Conservation (phyloP, 805 yeast genomes). For the Sugiyamaella valdiviana region DNA sequence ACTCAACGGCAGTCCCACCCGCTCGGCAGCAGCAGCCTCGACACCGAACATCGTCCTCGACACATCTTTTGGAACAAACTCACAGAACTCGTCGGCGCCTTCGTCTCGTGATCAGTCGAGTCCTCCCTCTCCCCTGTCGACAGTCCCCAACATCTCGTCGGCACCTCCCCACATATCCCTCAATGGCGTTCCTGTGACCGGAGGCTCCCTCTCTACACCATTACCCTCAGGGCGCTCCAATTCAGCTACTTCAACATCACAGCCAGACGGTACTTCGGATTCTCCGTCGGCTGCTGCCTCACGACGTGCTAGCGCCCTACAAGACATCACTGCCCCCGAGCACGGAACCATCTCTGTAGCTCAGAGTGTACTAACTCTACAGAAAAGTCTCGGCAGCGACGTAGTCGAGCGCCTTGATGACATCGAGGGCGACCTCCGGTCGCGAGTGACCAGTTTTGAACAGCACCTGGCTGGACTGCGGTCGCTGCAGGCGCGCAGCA, state of each 20-base stretch:
- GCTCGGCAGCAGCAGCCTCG: neutral
- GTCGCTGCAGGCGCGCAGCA: slow-evolving; percentile 20
- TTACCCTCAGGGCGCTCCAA: too few relatives aligned
- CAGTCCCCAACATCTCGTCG: neutral
- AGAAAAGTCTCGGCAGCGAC: slow-evolving; percentile 16
- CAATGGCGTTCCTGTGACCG: neutral
- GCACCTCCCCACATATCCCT: neutral
- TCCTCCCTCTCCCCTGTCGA: neutral
- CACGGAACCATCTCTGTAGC: slow-evolving; percentile 5
- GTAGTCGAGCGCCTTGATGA: slow-evolving; percentile 15
- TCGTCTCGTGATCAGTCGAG: neutral
- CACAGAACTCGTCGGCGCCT: neutral
- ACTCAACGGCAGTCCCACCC: neutral
- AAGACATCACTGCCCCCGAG: neutral
- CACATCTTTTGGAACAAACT: neutral
- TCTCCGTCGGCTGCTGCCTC: too few relatives aligned
- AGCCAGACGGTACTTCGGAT: too few relatives aligned
- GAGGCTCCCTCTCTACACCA: neutral
- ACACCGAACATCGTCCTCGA: neutral
- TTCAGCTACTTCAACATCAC: too few relatives aligned
- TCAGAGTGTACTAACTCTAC: slow-evolving; percentile 14
- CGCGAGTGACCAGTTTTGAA: slow-evolving; percentile 20
- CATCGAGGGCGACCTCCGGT: slow-evolving; percentile 8
- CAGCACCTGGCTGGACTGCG: slow-evolving; percentile 23
- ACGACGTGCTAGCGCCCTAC: neutral